phyloP scores from a whole-genome alignment of 768 basidiomycete genomes.

The Boletus speciosus region DNA sequence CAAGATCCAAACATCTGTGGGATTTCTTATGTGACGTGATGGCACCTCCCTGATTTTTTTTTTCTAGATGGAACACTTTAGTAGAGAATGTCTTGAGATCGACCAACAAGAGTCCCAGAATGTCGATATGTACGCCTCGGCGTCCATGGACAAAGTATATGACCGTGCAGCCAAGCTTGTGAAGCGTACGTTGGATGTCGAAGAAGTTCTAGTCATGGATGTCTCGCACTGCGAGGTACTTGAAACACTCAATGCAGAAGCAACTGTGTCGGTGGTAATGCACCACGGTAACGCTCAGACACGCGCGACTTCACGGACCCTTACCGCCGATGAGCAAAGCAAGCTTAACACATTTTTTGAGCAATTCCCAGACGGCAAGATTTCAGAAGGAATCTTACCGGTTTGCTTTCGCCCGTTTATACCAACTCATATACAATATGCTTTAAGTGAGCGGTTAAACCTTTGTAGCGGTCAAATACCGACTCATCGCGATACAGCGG shows the following conservation, averaged over 20 bases:
- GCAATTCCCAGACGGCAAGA: slow-evolving; percentile 79
- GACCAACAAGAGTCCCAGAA: slow-evolving; percentile 45
- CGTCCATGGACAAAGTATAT: slow-evolving; percentile 84
- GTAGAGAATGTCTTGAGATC: slow-evolving; percentile 90
- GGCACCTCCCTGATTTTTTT: background rate
- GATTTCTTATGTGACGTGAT: slow-evolving; percentile 18
- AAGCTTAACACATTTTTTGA: slow-evolving; percentile 75
- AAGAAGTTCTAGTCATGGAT: slow-evolving; percentile 90
- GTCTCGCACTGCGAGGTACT: slow-evolving; percentile 87
- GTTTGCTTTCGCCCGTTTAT: slow-evolving; percentile 79
- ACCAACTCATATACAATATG: slow-evolving; percentile 80
- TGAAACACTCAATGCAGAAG: slow-evolving; percentile 61
- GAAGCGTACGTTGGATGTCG: slow-evolving; percentile 85
- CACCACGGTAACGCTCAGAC: slow-evolving; percentile 62
- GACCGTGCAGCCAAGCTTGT: slow-evolving; percentile 88
- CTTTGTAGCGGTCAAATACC: background rate
- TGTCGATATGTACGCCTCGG: slow-evolving; percentile 24
- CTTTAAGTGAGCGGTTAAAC: slow-evolving; percentile 59
- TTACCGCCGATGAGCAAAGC: slow-evolving; percentile 69
- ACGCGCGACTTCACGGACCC: slow-evolving; percentile 49
- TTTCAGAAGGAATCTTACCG: slow-evolving; percentile 84
- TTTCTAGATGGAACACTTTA: slow-evolving; percentile 88
- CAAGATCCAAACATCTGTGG: slow-evolving; percentile 83
- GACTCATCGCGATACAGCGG: slow-evolving; percentile 46
- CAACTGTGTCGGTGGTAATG: slow-evolving; percentile 63